These are phyloP conservation scores for Atkinsonella texensis DNA, from an alignment of 2,329 filamentous ascomycete genomes.

Conservation along the genomic window DNA sequence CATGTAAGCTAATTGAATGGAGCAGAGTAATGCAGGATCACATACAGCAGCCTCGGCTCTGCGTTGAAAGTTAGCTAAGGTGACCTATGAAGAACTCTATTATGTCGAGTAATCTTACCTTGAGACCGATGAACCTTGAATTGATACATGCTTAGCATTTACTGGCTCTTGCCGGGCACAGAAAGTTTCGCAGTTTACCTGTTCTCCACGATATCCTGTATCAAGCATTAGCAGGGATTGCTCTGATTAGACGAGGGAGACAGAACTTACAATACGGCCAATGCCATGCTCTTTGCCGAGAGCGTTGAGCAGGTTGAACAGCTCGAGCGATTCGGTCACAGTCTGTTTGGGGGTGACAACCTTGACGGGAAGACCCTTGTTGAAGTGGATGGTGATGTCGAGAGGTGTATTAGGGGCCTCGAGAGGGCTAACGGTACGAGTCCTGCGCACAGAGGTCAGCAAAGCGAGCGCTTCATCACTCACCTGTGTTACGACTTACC, in stretches of 20 bases:
- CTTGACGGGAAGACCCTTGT: conserved; percentile 2
- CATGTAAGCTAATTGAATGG: too few species aligned
- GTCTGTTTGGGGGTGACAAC: neutral
- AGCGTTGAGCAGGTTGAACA: neutral
- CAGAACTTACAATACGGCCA: neutral
- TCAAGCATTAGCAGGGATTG: too few species aligned
- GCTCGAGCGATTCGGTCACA: conserved; percentile 1
- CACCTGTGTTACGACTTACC: neutral
- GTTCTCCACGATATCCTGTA: neutral
- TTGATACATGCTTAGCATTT: too few species aligned
- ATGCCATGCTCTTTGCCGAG: conserved; percentile 1
- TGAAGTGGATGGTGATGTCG: neutral
- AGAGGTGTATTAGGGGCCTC: conserved; percentile 1
- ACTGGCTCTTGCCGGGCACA: too few species aligned
- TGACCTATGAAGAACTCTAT: too few species aligned
- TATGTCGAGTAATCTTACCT: too few species aligned
- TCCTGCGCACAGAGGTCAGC: neutral
- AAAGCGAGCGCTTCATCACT: too few species aligned
- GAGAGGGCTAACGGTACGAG: conserved; percentile 1
- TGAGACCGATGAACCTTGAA: neutral
- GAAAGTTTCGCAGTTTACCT: neutral
- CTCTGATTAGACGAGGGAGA: too few species aligned
- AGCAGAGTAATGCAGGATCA: too few species aligned
- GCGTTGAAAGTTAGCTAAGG: too few species aligned
- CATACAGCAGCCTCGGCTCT: neutral